A percentile compares a stretch with the other conserved stretches of the same genome.
Conservation (phyloP, 2,329 filamentous ascomycete species). For the Trichoderma arundinaceum region DNA sequence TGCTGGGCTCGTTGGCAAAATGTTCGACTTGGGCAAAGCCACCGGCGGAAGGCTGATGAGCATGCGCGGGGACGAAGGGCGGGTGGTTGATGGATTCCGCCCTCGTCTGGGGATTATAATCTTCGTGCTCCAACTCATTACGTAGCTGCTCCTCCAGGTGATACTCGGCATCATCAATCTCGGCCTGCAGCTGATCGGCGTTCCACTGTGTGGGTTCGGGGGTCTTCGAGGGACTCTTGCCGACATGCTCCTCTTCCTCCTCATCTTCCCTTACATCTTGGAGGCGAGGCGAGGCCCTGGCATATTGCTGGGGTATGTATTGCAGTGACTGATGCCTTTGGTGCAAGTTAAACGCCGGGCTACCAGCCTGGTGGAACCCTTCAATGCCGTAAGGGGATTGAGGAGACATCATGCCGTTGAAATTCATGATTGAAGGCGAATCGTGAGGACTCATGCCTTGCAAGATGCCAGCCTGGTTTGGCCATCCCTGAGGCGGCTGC, state of each 20-base stretch:
- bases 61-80: slow-evolving; percentile 44
- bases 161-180: slow-evolving; percentile 85
- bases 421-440: slow-evolving; percentile 66
- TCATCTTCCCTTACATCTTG: slow-evolving; percentile 77
- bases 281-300: slow-evolving; percentile 64
- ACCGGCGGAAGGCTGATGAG: slow-evolving; percentile 53
- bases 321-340: slow-evolving; percentile 66
- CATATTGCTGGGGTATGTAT: slow-evolving; percentile 61
- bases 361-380: slow-evolving; percentile 50
- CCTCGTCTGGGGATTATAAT: slow-evolving; percentile 69
- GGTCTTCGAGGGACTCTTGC: slow-evolving; percentile 60
- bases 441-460: slow-evolving; percentile 61
- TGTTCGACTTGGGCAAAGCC: slow-evolving; percentile 56
- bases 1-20: slow-evolving; percentile 59
- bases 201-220: slow-evolving; percentile 56
- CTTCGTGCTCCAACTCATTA: slow-evolving; percentile 77
- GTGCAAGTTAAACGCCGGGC: slow-evolving; percentile 53
- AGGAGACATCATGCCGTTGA: slow-evolving; percentile 66
- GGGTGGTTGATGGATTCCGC: slow-evolving; percentile 39
- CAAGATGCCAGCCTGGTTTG: slow-evolving; percentile 61
- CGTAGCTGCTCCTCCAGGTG: slow-evolving; percentile 81
- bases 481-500: slow-evolving; percentile 64
- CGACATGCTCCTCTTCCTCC: slow-evolving; percentile 67
- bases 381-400: slow-evolving; percentile 67
- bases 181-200: slow-evolving; percentile 78